Base-by-base conservation (phyloP, 345 rosid species). In the Eucalyptus guilfoylei region DNA sequence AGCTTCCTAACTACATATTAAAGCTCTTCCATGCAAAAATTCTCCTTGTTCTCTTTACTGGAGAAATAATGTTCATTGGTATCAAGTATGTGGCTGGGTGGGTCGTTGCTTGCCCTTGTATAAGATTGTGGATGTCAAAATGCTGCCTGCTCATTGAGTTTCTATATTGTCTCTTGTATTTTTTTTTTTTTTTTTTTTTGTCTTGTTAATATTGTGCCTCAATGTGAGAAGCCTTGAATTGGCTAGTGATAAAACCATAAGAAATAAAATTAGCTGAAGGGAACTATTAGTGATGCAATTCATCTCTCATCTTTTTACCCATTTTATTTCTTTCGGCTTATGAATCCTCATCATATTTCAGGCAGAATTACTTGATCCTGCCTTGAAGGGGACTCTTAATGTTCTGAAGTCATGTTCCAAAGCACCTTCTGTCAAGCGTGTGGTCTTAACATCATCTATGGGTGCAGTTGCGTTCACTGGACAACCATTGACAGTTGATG, bases 361-460 rank as follows among this genome's bases (percentile, higher is more conserved):
- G 99, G 94, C 91, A 55, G 98, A 97, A 90, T 92, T 96, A 90
- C 87, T 97, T 89, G 99, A 95, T 89, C 99, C 98, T 86, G 99
- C 99, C 1, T 92, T 97, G 87, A 97, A 95, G 87, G 99, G 99
- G 54, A 97, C 99, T 52, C 92, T 96, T 72, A 97, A 97, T 92
- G 98, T 97, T 87, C 94, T 96, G 69, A 94, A 90, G 24, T 94
- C 99, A 1, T 97, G 99, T 91, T 89, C 93, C 42, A 96, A 95
- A 90, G 80, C 89, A 64, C 91, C 95, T 64, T 96, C 98, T 4
- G 90, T 96, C 88, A 95, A 93, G 91, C 93, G 99, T 49, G 95
- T 97, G 86, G 94, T 97, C 89, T 86, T 97, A 47, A 96, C 99
- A 67, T 96, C 99, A 60, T 96, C 99, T 58, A 88, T 94, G 6